Conservation (phyloP, 768 basidiomycete species). For the Mycena venus region DNA sequence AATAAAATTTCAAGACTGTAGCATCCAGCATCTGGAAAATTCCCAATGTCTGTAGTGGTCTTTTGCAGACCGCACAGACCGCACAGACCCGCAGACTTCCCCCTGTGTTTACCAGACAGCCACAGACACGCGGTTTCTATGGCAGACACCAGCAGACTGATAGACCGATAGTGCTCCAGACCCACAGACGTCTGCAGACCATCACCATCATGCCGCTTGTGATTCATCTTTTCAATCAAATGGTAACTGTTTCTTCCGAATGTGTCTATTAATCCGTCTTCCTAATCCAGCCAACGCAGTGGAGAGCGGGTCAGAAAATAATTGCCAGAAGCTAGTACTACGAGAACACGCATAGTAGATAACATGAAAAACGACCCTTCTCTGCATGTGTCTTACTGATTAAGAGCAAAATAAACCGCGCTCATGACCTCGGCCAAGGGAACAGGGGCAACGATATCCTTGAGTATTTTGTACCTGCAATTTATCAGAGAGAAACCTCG, state of each 20-base stretch:
- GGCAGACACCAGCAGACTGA: neutral
- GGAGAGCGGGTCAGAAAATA: neutral
- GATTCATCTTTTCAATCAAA: neutral
- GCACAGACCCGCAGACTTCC: neutral
- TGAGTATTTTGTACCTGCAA: neutral
- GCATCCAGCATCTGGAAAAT: conserved; percentile 22
- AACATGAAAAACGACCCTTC: neutral
- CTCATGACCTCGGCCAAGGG: neutral
- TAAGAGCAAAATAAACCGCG: neutral
- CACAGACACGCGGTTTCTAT: neutral
- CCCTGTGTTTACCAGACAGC: neutral
- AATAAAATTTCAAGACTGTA: too few relatives aligned
- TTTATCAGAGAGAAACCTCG: neutral
- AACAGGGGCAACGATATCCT: neutral
- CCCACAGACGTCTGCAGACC: neutral
- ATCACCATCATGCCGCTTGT: neutral
- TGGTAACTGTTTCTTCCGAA: neutral
- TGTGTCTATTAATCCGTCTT: too few relatives aligned
- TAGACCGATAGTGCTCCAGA: neutral
- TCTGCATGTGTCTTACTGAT: neutral
- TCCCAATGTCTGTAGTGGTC: neutral
- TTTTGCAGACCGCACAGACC: neutral
- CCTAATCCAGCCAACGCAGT: neutral
- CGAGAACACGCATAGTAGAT: neutral
- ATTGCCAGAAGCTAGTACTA: neutral